These are phyloP conservation scores for Amphichorda felina DNA, from an alignment of 2,329 filamentous ascomycete genomes.

Conservation along the genomic window DNA sequence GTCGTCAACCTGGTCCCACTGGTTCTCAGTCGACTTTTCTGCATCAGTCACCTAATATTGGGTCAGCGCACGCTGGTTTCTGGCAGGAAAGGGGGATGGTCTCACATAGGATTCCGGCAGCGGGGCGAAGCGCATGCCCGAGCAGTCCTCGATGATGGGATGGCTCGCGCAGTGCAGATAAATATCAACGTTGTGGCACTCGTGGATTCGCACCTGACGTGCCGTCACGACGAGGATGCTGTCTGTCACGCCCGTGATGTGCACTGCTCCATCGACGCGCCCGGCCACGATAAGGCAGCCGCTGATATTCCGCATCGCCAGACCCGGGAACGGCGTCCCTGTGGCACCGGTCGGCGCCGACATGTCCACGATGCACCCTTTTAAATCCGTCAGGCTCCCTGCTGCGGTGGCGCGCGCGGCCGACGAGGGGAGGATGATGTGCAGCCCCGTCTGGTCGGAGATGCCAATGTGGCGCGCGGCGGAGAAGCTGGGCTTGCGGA, in stretches of 20 bases:
- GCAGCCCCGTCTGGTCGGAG: conserved; percentile 51
- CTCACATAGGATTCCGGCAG: conserved; percentile 60
- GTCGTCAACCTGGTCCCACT: conserved; percentile 88
- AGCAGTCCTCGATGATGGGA: conserved; percentile 90
- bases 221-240: conserved; percentile 69
- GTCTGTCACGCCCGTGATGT: conserved; percentile 64
- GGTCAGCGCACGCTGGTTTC: background rate
- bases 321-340: conserved; percentile 56
- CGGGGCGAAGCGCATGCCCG: conserved; percentile 64
- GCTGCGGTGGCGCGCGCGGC: conserved; percentile 61
- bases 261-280: conserved; percentile 65
- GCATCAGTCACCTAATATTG: conserved; percentile 15
- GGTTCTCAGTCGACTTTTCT: conserved; percentile 38
- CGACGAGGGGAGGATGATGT: conserved; percentile 66
- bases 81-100: conserved; percentile 9
- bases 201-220: conserved; percentile 88
- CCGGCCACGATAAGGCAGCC: conserved; percentile 67
- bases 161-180: conserved; percentile 74
- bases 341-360: conserved; percentile 43
- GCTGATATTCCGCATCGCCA: conserved; percentile 55
- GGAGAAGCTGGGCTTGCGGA: conserved; percentile 54
- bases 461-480: conserved; percentile 51
- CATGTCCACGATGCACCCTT: conserved; percentile 69
- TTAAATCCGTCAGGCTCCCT: conserved; percentile 59
- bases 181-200: conserved; percentile 67